Conservation (phyloP, 768 basidiomycete genomes). For the Termitomyces sp. region DNA sequence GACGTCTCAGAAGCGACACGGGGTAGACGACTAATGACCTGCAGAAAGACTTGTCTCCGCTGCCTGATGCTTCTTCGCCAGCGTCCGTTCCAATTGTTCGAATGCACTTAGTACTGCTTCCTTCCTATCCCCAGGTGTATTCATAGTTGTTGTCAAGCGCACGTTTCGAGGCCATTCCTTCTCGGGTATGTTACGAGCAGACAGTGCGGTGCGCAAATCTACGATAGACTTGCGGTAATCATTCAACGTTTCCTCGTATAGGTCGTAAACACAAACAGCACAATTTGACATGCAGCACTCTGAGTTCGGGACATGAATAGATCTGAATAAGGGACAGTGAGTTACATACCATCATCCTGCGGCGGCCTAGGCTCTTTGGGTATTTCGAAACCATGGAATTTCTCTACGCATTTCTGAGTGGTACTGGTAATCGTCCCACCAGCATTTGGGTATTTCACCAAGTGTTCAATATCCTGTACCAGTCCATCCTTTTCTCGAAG, state of each 20-base stretch:
- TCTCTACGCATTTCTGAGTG: slow-evolving; percentile 12
- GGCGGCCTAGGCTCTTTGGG: slow-evolving; percentile 61
- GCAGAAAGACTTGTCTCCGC: slow-evolving; percentile 4
- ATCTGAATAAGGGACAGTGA: not conserved
- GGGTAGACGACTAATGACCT: slow-evolving; percentile 18
- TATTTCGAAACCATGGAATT: slow-evolving; percentile 50
- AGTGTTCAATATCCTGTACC: slow-evolving; percentile 21
- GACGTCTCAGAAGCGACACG: not conserved
- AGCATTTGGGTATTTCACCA: slow-evolving; percentile 8
- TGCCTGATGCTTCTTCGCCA: slow-evolving; percentile 40
- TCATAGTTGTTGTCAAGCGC: slow-evolving; percentile 12
- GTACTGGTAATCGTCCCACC: not conserved
- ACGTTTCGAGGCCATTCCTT: slow-evolving; percentile 62
- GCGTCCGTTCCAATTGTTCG: slow-evolving; percentile 59
- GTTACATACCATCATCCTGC: slow-evolving; percentile 56
- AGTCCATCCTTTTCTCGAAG: slow-evolving; percentile 38
- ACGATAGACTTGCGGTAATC: slow-evolving; percentile 53
- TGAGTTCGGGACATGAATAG: slow-evolving; percentile 19
- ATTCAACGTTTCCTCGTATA: slow-evolving; percentile 71
- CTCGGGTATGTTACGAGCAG: slow-evolving; percentile 41
- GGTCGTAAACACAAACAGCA: slow-evolving; percentile 85
- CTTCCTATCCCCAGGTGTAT: slow-evolving; percentile 18
- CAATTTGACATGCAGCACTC: slow-evolving; percentile 97
- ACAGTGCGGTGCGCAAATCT: slow-evolving; percentile 45
- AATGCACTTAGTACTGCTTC: slow-evolving; percentile 55